Evolutionary conservation across 2,329 filamentous ascomycete genomes (phyloP), one percentile per base, ranked within the genome.

Genomic region (Neofusicoccum ribis): DNA sequence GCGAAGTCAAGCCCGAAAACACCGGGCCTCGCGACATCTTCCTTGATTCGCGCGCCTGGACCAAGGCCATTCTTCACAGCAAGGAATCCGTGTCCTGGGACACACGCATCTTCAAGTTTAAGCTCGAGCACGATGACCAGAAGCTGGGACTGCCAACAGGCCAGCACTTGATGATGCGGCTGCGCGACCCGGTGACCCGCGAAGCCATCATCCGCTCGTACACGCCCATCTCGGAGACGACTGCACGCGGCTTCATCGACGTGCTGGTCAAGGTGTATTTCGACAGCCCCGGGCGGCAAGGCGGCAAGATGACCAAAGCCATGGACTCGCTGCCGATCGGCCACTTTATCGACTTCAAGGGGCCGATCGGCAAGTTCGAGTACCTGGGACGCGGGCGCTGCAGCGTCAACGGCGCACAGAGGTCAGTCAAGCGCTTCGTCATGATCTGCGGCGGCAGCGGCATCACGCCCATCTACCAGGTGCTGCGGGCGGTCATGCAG

Each of bases 371-470:
- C 7, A 91, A 92, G 70, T 94, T 97, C 68, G 86, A 90, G 71
- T 97, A 97, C 71, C 80, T 89, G 0, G 90, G 91, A 0, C 78
- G 81, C 0, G 92, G 93, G 0, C 68, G 77, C 1, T 92, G 90
- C 70, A 73, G 79, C 0, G 78, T 96, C 47, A 85, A 85, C 37
- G 85, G 85, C 0, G 82, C 80, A 20, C 75, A 81, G 65, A 81
- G 88, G 9, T 77, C 70, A 0, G 85, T 96, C 1, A 85, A 84
- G 61, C 85, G 84, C 12, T 92, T 97, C 76, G 82, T 91, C 73
- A 96, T 97, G 92, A 88, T 97, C 37, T 95, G 91, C 70, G 93
- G 86, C 14, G 93, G 93, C 5, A 91, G 87, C n/a, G 93, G 93
- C 0, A 90, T 97, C 72, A 97, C 93, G n/a, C 93, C 93, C 0